A percentile compares a stretch with the other conserved stretches of the same genome.
These are phyloP conservation scores for Paracorniculantispora psalliotae DNA, from an alignment of 2,329 filamentous ascomycete species.

Conservation along the genomic window DNA sequence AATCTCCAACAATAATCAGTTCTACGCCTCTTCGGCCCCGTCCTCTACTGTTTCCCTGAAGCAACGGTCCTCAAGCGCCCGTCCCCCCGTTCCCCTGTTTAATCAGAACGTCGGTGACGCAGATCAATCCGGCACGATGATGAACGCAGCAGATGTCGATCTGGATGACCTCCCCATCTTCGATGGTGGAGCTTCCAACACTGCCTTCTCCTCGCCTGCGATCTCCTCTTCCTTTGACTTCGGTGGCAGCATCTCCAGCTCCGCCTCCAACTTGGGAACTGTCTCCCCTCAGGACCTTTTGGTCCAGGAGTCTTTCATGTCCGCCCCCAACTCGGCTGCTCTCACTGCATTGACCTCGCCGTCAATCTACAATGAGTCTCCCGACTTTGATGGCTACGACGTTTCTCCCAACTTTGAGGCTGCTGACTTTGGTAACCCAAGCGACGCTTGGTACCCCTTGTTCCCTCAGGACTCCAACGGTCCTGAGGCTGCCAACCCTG, in stretches of 20 bases:
- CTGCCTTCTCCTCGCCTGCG: slow-evolving; percentile 51
- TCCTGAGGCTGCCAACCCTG: slow-evolving; percentile 25
- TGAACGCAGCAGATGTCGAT: slow-evolving; percentile 49
- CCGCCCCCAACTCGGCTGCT: slow-evolving; percentile 74
- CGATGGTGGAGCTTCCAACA: slow-evolving; percentile 43
- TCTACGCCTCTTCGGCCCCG: slow-evolving; percentile 64
- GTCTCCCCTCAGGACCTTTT: slow-evolving; percentile 80
- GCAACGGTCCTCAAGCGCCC: slow-evolving; percentile 45
- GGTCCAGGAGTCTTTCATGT: slow-evolving; percentile 63
- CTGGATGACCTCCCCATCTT: slow-evolving; percentile 55
- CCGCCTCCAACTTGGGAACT: slow-evolving; percentile 57
- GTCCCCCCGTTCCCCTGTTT: slow-evolving; percentile 71
- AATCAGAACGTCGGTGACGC: slow-evolving; percentile 53
- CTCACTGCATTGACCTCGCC: slow-evolving; percentile 84
- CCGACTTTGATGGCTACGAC: slow-evolving; percentile 68
- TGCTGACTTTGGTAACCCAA: slow-evolving; percentile 47
- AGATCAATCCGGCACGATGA: slow-evolving; percentile 41
- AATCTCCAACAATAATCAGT: slow-evolving; percentile 56
- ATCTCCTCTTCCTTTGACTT: slow-evolving; percentile 48
- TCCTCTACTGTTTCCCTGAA: slow-evolving; percentile 55
- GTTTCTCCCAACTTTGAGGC: slow-evolving; percentile 71
- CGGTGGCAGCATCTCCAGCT: slow-evolving; percentile 42
- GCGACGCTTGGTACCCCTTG: slow-evolving; percentile 66
- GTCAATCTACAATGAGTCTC: slow-evolving; percentile 71
- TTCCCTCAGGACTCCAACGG: slow-evolving; percentile 51